Conservation (phyloP, 345 rosid species). For the Arabidopsis arenosa region DNA sequence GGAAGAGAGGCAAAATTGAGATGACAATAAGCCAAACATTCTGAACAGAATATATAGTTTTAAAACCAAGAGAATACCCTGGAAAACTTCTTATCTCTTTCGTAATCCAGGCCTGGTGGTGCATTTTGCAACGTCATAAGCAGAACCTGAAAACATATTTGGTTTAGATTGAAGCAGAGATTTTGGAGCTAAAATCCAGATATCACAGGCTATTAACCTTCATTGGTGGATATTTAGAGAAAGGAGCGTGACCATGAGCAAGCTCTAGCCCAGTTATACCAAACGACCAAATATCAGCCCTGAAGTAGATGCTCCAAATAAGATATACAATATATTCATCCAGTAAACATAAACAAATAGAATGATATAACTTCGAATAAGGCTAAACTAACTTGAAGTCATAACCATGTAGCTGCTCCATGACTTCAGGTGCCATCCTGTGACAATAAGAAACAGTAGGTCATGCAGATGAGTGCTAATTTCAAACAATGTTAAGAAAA, state of each 20-base stretch:
- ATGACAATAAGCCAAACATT: constrained; percentile 1
- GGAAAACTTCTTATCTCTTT: constrained; percentile 92
- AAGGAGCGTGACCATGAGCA: constrained; percentile 99
- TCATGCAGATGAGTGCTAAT: constrained; percentile 15
- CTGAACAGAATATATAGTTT: constrained; percentile 6
- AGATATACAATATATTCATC: constrained; percentile 30
- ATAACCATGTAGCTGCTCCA: constrained; percentile 99
- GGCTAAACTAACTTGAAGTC: constrained; percentile 79
- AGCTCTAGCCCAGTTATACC: constrained; percentile 99
- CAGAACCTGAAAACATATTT: constrained; percentile 66
- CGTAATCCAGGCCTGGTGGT: constrained; percentile 96
- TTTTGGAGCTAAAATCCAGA: constrained; percentile 21
- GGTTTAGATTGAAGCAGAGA: constrained; percentile 39
- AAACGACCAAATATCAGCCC: constrained; percentile 99
- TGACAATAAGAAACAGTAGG: constrained; percentile 29
- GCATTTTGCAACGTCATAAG: constrained; percentile 99
- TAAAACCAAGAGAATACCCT: constrained; percentile 59
- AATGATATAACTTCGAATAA: constrained; percentile 18
- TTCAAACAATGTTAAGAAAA: not conserved
- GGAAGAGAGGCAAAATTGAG: constrained; percentile 35
- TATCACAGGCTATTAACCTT: constrained; percentile 59
- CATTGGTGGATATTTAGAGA: constrained; percentile 99
- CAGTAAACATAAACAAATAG: constrained; percentile 15
- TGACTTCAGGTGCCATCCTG: constrained; percentile 99
- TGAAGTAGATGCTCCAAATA: constrained; percentile 49